Base-by-base conservation (phyloP, 176 grass and related monocot genomes). In the Poa annua region DNA sequence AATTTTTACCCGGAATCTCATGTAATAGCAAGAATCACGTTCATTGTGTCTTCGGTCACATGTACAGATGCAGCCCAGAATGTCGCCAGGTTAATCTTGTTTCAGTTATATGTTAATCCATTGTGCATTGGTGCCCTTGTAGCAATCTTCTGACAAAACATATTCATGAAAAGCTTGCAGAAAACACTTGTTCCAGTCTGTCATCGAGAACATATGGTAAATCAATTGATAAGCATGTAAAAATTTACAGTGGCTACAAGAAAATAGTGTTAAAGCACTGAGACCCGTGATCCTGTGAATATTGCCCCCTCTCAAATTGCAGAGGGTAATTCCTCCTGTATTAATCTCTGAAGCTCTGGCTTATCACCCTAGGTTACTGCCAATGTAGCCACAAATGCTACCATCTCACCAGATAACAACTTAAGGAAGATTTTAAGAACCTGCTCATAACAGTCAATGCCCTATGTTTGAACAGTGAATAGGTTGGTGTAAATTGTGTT, bases 401-500 rank as follows among this genome's bases (percentile, higher is more conserved):
- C n/a, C 17, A 24, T 63, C 11, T 36, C 7, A 33, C 55, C 10
- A 41, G n/a, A 8, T 41, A 67, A 36, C 7, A 76, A 39, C 61
- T 53, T 57, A 77, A 32, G 15, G 36, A 32, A 67, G 39, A 11
- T 9, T 77, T 15, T 63, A 63, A 63, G 25, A 2, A 32, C 24
- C 11, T 56, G 3, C 35, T 2, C 34, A 60, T 33, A 11, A 19
- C 12, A 41, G 1, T 70, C 4, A 60, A 19, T 47, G 9, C 0
- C 3, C 22, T 75, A 57, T 5, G 19, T 13, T 60, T 34, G 17
- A 50, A 50, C 12, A 39, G 20, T 14, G n/a, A 51, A n/a, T 20
- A 76, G 29, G 19, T 87, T 82, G 38, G 15, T 69, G 62, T 77
- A 12, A 60, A 50, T 0, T 59, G 66, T 87, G 66, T 69, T 4